phyloP scores from a whole-genome alignment of 202 grass and related monocot genomes.

The Digitaria exilis region DNA sequence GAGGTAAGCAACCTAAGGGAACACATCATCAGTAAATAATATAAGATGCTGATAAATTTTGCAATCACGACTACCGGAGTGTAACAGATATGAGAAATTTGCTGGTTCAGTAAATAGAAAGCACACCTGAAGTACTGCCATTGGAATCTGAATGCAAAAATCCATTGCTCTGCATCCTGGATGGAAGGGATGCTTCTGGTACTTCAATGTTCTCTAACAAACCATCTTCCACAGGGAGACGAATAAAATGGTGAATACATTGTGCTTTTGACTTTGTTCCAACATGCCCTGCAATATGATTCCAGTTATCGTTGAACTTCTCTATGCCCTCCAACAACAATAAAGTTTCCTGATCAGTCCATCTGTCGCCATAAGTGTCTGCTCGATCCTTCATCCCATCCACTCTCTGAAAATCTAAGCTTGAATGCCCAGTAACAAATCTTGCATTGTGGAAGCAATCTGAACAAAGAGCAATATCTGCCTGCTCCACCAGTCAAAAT shows the following conservation, averaged over 20 bases:
- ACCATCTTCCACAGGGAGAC: slow-evolving; percentile 82
- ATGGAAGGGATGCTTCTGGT: slow-evolving; percentile 44
- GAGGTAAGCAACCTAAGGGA: slow-evolving; percentile 51
- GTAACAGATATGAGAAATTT: slow-evolving; percentile 16
- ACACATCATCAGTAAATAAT: slow-evolving; percentile 37
- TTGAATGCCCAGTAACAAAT: slow-evolving; percentile 88
- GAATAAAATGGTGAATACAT: slow-evolving; percentile 91
- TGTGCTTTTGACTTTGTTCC: slow-evolving; percentile 87
- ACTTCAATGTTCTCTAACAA: slow-evolving; percentile 80
- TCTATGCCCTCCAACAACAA: slow-evolving; percentile 87
- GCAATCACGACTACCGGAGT: slow-evolving; percentile 14
- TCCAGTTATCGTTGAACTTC: slow-evolving; percentile 93
- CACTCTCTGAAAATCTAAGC: slow-evolving; percentile 85
- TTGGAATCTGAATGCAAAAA: slow-evolving; percentile 57
- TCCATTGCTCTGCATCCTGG: slow-evolving; percentile 45
- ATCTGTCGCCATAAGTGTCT: slow-evolving; percentile 66
- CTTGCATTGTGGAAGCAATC: slow-evolving; percentile 91
- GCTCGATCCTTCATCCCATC: slow-evolving; percentile 67
- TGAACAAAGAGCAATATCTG: slow-evolving; percentile 66
- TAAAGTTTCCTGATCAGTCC: slow-evolving; percentile 95
- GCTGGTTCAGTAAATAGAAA: slow-evolving; percentile 26
- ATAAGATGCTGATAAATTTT: not conserved
- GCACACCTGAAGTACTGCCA: slow-evolving; percentile 62
- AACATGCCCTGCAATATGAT: slow-evolving; percentile 86
- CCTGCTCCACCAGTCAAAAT: slow-evolving; percentile 61